Evolutionary conservation across 345 rosid genomes (phyloP), one percentile per base, ranked within the genome.

Genomic region (Cardamine resedifolia): DNA sequence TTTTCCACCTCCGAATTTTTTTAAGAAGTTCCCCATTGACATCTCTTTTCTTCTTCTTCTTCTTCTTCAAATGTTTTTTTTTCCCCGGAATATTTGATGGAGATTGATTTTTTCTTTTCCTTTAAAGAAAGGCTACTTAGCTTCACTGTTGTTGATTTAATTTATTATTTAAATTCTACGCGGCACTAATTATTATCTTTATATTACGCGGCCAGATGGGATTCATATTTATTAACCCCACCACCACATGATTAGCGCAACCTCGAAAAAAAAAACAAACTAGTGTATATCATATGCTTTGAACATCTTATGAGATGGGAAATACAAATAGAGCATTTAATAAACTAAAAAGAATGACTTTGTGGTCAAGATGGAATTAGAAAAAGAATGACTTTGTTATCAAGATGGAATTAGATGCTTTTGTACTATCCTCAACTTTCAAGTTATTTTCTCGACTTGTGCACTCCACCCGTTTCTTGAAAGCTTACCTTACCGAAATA

Each of bases 1-100:
- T 43, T 68, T 75, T 2, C 74, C 73, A 60, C 64, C 60, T 63
- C 71, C 79, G 2, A 69, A 20, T 28, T 24, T 76, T 52, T n/a
- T 14, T 14, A 76, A 26, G 50, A 69, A 62, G 36, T 69, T 76
- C 44, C 74, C 78, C 74, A 21, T 58, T 4, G 56, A 41, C 78
- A 75, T 75, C 49, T 58, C 45, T 21, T 33, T 23, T 64, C 58
- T 66, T 74, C 71, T 39, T 61, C 75, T 49, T 71, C 52, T 49
- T 72, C 56, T n/a, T n/a, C n/a, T n/a, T n/a, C n/a, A n/a, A n/a
- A n/a, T n/a, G n/a, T n/a, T n/a, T n/a, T n/a, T n/a, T n/a, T n/a
- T n/a, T n/a, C n/a, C n/a, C n/a, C n/a, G n/a, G n/a, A n/a, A n/a
- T n/a, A n/a, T n/a, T n/a, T n/a, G n/a, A n/a, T n/a, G n/a, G n/a